phyloP scores from a whole-genome alignment of 306 rosid species.

The Prunus fruticosa region DNA sequence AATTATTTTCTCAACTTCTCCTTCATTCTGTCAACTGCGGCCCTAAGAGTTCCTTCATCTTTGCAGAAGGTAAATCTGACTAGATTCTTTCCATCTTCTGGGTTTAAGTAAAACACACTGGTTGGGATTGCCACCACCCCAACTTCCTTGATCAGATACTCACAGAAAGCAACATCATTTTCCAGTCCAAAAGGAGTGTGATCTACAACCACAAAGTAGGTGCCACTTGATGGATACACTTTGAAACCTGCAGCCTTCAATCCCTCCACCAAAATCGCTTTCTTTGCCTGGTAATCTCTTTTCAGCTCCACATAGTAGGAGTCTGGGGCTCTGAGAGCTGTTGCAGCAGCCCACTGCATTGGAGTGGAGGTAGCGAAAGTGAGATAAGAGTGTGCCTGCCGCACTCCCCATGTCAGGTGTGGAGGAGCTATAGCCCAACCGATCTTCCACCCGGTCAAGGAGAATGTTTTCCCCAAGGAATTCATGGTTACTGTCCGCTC shows the following conservation, averaged over 20 bases:
- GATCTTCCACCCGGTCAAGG: conserved; percentile 91
- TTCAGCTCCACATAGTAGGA: conserved; percentile 70
- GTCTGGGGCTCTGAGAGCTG: conserved; percentile 87
- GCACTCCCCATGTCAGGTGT: conserved; percentile 77
- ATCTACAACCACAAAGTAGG: conserved; percentile 88
- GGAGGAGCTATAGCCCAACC: conserved; percentile 90
- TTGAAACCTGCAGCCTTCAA: conserved; percentile 77
- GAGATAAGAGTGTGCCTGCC: conserved; percentile 72
- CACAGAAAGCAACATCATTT: conserved; percentile 78
- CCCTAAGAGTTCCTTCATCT: conserved; percentile 79
- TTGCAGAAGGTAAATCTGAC: conserved; percentile 90
- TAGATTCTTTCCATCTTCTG: conserved; percentile 90
- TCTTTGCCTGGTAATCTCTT: conserved; percentile 74
- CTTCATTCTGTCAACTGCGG: conserved; percentile 92
- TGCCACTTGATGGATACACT: conserved; percentile 83
- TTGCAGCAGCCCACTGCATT: conserved; percentile 88
- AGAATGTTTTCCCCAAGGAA: conserved; percentile 89
- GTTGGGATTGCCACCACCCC: conserved; percentile 97
- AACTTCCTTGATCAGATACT: conserved; percentile 84
- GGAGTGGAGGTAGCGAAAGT: conserved; percentile 83
- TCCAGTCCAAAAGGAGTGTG: conserved; percentile 90
- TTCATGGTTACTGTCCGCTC: conserved; percentile 86
- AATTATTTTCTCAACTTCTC: conserved; percentile 49
- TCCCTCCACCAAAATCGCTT: conserved; percentile 79
- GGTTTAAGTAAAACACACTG: conserved; percentile 85